Evolutionary conservation across 1,139 yeast species (phyloP), one percentile per base, ranked within the genome.

Genomic region (Saccharomyces hybrid): DNA sequence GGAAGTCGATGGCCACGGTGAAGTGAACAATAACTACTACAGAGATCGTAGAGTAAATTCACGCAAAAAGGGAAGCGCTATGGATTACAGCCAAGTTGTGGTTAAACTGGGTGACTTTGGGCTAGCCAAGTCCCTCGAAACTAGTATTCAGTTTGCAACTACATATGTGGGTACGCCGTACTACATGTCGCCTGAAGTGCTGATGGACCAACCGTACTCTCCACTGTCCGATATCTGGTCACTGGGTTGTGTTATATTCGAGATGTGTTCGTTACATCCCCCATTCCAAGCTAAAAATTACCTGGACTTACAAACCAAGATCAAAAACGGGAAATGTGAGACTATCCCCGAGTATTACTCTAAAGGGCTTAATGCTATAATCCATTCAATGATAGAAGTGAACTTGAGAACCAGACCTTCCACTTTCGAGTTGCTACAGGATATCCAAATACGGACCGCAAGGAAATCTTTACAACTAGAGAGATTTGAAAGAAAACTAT

Each of bases 101-200:
- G 93, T 91, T 28, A 93, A 93, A 66, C 77, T 93, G 53, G 96
- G 97, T 2, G 99, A 95, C 71, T 93, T 93, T 73, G 99, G 99
- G 1, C 96, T 93, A 3, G 95, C 97, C 0, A 88, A 68, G 56
- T 66, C 71, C 1, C 54, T 69, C 91, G 20, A 96, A 85, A 71
- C 79, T 84, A 53, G 86, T 90, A 31, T 88, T 82, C 64, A 88
- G 83, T 70, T 77, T 87, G 69, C 88, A 85, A 51, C 80, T 83
- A 93, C 99, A 0, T 93, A 95, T 64, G 99, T 93, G 7, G 99
- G 99, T 0, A 93, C 99, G 0, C 99, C 99, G 0, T 93, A 91
- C 68, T 93, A 98, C 95, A 95, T 95, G 99, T 95, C 98, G 0
- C 99, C 99, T 0, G 99, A 95, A 65, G 96, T 93, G 1, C 86